Percentiles rank a stretch among this genome's conserved stretches.
phyloP scores from a whole-genome alignment of 257 asterid species.

The Ligustrum vulgare region DNA sequence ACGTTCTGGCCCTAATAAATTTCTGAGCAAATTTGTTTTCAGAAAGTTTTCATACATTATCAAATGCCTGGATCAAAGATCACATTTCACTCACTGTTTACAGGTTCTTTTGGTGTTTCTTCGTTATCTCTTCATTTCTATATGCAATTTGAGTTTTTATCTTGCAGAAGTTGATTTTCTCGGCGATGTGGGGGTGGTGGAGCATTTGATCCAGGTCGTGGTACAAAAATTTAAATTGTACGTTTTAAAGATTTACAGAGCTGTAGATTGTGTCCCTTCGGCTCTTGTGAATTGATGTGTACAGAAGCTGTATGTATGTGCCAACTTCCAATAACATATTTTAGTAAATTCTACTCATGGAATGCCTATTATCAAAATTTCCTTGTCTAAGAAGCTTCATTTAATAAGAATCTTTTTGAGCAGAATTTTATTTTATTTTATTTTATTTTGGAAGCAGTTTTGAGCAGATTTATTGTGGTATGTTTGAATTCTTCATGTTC shows the following conservation, averaged over 20 bases:
- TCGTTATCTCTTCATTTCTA: neutral
- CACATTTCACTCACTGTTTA: neutral
- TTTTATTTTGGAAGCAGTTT: no score
- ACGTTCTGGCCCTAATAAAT: no score
- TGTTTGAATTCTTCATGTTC: no score
- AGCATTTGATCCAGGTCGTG: neutral
- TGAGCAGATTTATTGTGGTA: no score
- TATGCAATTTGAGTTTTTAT: neutral
- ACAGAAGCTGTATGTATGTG: neutral
- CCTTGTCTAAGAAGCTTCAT: neutral
- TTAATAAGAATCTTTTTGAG: no score
- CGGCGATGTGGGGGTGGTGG: neutral
- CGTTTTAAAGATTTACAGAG: neutral
- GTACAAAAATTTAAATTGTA: no score
- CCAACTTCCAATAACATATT: neutral
- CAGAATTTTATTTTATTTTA: no score
- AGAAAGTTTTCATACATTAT: neutral
- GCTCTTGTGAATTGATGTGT: neutral
- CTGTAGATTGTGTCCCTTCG: neutral
- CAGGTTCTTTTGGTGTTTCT: neutral
- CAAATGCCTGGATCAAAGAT: neutral
- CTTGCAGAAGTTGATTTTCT: neutral
- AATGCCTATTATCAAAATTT: neutral
- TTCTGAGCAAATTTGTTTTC: no score
- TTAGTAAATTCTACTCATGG: neutral